These are phyloP conservation scores for Mesotaenium endlicherianum DNA, from an alignment of 139 green algal species.

Conservation along the genomic window DNA sequence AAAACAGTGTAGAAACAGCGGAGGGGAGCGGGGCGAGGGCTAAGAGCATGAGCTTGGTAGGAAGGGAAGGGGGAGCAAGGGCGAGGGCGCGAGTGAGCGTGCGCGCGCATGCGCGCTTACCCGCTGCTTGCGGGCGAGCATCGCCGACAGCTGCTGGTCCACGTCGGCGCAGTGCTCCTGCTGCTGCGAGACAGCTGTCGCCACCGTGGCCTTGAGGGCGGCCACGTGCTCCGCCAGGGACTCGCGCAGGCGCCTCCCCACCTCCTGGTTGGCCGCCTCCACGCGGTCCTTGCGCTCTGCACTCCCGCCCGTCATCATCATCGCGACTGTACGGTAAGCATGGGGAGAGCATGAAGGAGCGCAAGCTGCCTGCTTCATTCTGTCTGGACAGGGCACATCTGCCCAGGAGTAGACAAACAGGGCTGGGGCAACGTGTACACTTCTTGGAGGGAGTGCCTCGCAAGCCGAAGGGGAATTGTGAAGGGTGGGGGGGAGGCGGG, in stretches of 20 bases:
- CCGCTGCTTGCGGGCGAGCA: neutral
- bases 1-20: no score
- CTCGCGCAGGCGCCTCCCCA: neutral
- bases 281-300: constrained; percentile 10
- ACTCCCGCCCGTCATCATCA: no score
- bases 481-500: no score
- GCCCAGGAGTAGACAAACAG: neutral
- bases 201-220: neutral
- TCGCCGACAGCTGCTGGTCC: neutral
- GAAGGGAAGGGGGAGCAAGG: no score
- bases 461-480: neutral
- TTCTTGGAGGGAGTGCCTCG: neutral
- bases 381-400: neutral
- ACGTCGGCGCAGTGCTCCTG: neutral
- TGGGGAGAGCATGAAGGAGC: no score
- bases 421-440: neutral
- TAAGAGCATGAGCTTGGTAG: no score
- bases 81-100: neutral
- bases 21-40: no score
- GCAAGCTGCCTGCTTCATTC: no score
- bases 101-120: neutral
- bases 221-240: neutral
- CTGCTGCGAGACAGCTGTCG: neutral
- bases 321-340: no score
- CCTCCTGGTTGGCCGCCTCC: constrained; percentile 3